These are phyloP conservation scores for Oropetium thomaeum DNA, from an alignment of 176 grass and related monocot genomes.

Conservation along the genomic window DNA sequence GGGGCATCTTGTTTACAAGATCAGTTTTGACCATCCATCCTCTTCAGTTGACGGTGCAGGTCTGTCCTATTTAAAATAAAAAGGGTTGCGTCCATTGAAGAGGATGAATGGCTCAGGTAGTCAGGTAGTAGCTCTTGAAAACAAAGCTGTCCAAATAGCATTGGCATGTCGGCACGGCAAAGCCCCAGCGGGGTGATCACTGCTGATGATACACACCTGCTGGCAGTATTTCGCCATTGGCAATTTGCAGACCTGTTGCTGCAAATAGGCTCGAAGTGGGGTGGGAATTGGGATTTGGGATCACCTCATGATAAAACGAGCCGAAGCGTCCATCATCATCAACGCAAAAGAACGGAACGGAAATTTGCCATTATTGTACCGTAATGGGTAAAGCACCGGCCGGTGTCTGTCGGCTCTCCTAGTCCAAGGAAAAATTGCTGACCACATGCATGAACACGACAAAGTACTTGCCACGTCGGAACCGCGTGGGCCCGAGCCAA, in stretches of 20 bases:
- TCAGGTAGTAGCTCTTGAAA: too few species aligned
- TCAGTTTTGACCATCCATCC: too few species aligned
- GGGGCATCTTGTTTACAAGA: too few species aligned
- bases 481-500: background rate
- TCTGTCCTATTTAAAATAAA: too few species aligned
- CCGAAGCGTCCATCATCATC: background rate
- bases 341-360: background rate
- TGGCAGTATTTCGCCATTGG: background rate
- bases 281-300: too few species aligned
- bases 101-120: too few species aligned
- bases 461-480: background rate
- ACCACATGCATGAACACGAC: background rate
- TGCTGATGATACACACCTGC: too few species aligned
- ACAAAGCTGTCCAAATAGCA: too few species aligned
- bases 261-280: background rate
- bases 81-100: too few species aligned
- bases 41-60: too few species aligned
- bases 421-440: background rate
- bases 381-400: background rate
- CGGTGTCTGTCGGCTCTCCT: background rate
- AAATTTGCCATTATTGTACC: background rate
- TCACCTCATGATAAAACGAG: background rate
- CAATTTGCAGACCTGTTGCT: background rate
- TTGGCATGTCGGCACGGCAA: conserved; percentile 10
- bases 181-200: background rate